Evolutionary conservation across 1,284 basidiomycete genomes (phyloP).

Genomic region (Sporisorium graminicola): DNA sequence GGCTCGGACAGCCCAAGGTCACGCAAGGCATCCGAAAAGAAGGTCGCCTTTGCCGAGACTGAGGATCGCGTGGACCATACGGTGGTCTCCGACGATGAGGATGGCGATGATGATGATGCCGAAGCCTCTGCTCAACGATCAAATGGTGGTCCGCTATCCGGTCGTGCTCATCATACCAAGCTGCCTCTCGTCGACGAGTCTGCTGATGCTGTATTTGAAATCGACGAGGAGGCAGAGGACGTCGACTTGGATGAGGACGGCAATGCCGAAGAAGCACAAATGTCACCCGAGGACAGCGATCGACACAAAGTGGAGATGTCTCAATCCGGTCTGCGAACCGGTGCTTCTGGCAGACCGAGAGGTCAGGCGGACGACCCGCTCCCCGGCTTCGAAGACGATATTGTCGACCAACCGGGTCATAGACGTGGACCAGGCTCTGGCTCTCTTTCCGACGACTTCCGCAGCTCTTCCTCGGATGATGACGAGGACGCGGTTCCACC

Average conservation of each 20-base stretch:
- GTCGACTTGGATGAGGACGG: constrained; percentile 25
- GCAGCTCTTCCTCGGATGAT: constrained; percentile 36
- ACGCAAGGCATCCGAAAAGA: constrained; percentile 49
- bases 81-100: constrained; percentile 33
- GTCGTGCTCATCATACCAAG: not conserved
- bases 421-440: constrained; percentile 24
- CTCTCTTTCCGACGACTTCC: constrained; percentile 40
- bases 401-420: not conserved
- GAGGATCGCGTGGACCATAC: constrained; percentile 51
- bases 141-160: not conserved
- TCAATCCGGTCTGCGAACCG: constrained; percentile 34
- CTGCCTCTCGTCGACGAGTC: constrained; percentile 40
- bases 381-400: constrained; percentile 33
- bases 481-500: constrained; percentile 44
- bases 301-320: constrained; percentile 39
- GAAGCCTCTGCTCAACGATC: not conserved
- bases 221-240: constrained; percentile 56
- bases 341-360: constrained; percentile 35
- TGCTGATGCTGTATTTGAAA: constrained; percentile 58
- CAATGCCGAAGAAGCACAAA: constrained; percentile 7
- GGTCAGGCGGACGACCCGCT: constrained; percentile 41
- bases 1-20: constrained; percentile 20
- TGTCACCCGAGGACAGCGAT: constrained; percentile 28
- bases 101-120: constrained; percentile 34
- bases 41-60: constrained; percentile 63